Evolutionary conservation across 768 basidiomycete genomes (phyloP), one percentile per base, ranked within the genome.

Genomic region (Rhodotorula paludigena): DNA sequence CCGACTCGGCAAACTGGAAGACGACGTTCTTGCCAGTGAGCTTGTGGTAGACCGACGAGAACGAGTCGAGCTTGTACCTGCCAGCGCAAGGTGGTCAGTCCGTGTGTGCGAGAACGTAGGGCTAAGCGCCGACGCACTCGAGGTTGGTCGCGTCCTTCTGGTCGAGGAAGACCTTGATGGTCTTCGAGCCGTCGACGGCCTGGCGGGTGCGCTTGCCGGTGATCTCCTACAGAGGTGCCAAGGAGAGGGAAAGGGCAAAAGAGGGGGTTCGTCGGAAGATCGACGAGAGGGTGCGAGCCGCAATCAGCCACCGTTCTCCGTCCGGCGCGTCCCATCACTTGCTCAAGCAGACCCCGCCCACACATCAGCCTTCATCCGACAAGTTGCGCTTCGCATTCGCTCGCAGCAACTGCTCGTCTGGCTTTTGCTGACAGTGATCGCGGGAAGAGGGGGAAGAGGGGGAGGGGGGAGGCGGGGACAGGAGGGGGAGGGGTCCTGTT

Each of bases 121-220:
- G 42, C 20, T 18, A 21, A 42, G 41, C n/a, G n/a, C n/a, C n/a
- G 42, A 42, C 42, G 42, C 42, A 42, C 84, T 98, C 96, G 78
- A 98, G 84, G 77, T 91, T 89, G 79, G 92, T 98, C 63, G 92
- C 86, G 78, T 99, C 96, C 81, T 98, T 98, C 73, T 91, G 83
- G 84, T 99, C 96, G 74, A 99, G 88, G 84, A 92, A 88, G 74
- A 97, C 94, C 88, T 92, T 91, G 79, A 97, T 83, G 73, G 94
- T 83, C 83, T 94, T 97, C 74, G 89, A 88, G 76, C 96, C 96
- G 74, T 98, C 96, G 65, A 89, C 87, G 58, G 86, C 84, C 64
- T 97, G 87, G 76, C 96, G 89, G 76, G 91, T 97, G 80, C 96
- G 83, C 87, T 98, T 98, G 77, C 96, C 96, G 75, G 93, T 89